Percentiles rank a stretch among this genome's conserved stretches.
Conservation (phyloP, 2,329 filamentous ascomycete genomes). For the Thermothelomyces thermophilus region DNA sequence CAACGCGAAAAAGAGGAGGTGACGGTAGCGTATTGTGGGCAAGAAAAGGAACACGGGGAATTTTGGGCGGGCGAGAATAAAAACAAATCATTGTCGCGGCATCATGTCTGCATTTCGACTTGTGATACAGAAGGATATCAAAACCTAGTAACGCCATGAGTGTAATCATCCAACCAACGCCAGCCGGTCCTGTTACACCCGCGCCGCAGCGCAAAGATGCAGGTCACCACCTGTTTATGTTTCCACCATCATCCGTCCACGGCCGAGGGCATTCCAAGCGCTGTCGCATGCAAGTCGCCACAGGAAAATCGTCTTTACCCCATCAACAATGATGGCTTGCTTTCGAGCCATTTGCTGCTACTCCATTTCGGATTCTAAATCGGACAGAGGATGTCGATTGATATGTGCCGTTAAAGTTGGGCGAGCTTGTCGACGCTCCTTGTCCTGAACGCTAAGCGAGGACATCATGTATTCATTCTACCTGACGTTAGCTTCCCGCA, state of each 20-base stretch:
- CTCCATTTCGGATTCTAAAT: too few relatives aligned
- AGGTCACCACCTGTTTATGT: not conserved
- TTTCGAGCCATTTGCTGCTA: too few relatives aligned
- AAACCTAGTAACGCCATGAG: constrained; percentile 10
- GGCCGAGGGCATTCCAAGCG: too few relatives aligned
- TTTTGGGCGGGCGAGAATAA: not conserved
- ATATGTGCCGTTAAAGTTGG: too few relatives aligned
- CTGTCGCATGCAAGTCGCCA: too few relatives aligned
- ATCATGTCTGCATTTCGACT: not conserved
- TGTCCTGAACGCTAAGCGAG: too few relatives aligned
- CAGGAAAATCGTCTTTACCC: too few relatives aligned
- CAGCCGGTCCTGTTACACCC: constrained; percentile 3
- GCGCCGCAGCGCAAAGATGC: not conserved
- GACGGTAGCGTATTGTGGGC: not conserved
- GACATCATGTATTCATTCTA: too few relatives aligned
- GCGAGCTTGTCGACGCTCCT: too few relatives aligned
- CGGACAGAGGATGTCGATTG: too few relatives aligned
- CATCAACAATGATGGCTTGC: too few relatives aligned
- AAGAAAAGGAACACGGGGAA: not conserved
- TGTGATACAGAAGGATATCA: constrained; percentile 3
- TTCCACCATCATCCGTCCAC: not conserved
- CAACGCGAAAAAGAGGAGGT: constrained; percentile 65
- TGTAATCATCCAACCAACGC: constrained; percentile 15
- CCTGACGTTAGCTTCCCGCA: too few relatives aligned
- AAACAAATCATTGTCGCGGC: not conserved